Evolutionary conservation across 2,329 filamentous ascomycete genomes (phyloP).

Genomic region (Penicillium italicum): DNA sequence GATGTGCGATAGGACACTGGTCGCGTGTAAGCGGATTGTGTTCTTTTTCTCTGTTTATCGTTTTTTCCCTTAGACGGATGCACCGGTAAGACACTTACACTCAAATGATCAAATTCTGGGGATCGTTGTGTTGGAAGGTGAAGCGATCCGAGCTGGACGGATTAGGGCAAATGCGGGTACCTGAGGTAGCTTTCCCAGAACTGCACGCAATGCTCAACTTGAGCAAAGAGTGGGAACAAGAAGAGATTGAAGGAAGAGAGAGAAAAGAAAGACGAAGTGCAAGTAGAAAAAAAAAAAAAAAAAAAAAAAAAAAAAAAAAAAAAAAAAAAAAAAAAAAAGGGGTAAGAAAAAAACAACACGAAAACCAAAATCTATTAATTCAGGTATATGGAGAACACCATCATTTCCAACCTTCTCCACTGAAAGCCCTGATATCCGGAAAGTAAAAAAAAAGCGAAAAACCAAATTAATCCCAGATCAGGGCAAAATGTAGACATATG

Average conservation of each 20-base stretch:
- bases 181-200: slow-evolving; percentile 5
- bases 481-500: slow-evolving; percentile 9
- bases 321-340: no score
- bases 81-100: not conserved
- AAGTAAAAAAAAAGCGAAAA: not conserved
- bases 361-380: not conserved
- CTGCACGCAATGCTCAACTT: slow-evolving; percentile 7
- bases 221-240: slow-evolving; percentile 1
- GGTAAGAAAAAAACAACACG: no score
- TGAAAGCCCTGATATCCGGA: not conserved
- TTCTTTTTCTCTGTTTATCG: not conserved
- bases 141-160: slow-evolving; percentile 6
- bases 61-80: not conserved
- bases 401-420: slow-evolving; percentile 1
- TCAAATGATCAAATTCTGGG: not conserved
- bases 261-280: slow-evolving; percentile 5
- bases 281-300: not conserved
- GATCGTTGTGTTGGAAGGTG: not conserved
- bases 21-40: not conserved
- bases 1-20: not conserved
- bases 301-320: no score
- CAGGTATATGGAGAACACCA: slow-evolving; percentile 5
- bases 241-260: slow-evolving; percentile 5
- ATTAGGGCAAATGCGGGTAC: slow-evolving; percentile 11
- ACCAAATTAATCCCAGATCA: slow-evolving; percentile 6